Percentiles rank a stretch among this genome's conserved stretches.
phyloP scores from a whole-genome alignment of 2,329 filamentous ascomycete species.

The Aschersonia sp. region DNA sequence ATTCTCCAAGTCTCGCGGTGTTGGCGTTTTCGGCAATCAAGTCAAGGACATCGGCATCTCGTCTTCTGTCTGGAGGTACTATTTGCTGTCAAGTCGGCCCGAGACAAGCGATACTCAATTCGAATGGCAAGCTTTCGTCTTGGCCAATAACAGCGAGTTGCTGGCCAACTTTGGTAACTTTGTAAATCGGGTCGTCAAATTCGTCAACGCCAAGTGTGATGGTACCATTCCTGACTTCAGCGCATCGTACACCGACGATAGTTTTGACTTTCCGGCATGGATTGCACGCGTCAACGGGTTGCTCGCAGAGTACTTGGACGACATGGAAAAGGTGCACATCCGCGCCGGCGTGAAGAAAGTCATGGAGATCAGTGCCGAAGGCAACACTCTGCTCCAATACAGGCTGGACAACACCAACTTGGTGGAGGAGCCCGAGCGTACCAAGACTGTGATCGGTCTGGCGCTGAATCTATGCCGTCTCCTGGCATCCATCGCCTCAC shows the following conservation, averaged over 20 bases:
- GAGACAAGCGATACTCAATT: conserved; percentile 83
- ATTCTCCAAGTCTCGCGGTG: conserved; percentile 80
- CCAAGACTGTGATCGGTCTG: conserved; percentile 52
- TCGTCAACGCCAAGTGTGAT: conserved; percentile 62
- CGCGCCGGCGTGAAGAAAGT: conserved; percentile 50
- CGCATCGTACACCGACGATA: conserved; percentile 41
- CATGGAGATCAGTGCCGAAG: conserved; percentile 49
- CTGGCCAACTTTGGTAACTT: conserved; percentile 63
- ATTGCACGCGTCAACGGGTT: conserved; percentile 32
- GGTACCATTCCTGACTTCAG: conserved; percentile 51
- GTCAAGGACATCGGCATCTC: conserved; percentile 76
- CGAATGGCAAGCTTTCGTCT: conserved; percentile 73
- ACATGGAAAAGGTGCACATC: conserved; percentile 59
- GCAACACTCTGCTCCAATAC: conserved; percentile 36
- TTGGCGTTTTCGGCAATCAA: conserved; percentile 86
- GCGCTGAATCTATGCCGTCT: conserved; percentile 75
- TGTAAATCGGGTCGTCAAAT: conserved; percentile 61
- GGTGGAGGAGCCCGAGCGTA: conserved; percentile 37
- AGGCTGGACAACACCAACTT: conserved; percentile 41
- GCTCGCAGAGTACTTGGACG: conserved; percentile 51
- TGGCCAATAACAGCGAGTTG: conserved; percentile 81
- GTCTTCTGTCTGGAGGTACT: conserved; percentile 86
- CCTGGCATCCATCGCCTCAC: conserved; percentile 62
- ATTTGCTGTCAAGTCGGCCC: conserved; percentile 71
- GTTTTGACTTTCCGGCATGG: conserved; percentile 18